Evolutionary conservation across 129 eudicot species (phyloP).

Genomic region (Ambrosia trifida): DNA sequence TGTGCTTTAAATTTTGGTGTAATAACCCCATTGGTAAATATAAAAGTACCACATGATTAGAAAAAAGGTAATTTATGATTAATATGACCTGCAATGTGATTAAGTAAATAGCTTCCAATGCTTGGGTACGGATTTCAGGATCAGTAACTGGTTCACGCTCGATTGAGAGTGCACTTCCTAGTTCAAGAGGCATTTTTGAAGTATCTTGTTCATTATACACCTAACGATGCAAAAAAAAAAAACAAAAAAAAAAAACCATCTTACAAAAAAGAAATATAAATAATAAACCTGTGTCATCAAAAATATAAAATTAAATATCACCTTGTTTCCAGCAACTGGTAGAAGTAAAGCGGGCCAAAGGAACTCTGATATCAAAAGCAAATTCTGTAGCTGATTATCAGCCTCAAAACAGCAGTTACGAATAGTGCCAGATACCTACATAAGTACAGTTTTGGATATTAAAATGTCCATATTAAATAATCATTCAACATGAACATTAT

Average conservation of each 20-base stretch:
- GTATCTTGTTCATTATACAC: constrained; percentile 79
- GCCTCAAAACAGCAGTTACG: constrained; percentile 99
- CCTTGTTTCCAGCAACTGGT: constrained; percentile 98
- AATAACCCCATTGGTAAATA: not conserved
- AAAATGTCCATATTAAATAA: constrained; percentile 7
- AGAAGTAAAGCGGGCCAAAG: constrained; percentile 97
- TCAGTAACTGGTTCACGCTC: constrained; percentile 84
- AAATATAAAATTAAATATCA: constrained; percentile 22
- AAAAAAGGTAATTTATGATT: constrained; percentile 3
- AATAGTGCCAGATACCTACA: constrained; percentile 86
- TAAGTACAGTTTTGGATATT: not conserved
- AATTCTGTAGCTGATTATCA: constrained; percentile 77
- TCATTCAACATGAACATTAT: not conserved
- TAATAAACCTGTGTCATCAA: not conserved
- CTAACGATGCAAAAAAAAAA: constrained; percentile 50
- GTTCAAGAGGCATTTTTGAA: constrained; percentile 92
- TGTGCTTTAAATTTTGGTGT: not conserved
- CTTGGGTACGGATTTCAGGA: constrained; percentile 81
- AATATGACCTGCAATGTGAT: constrained; percentile 65
- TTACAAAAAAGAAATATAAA: not conserved
- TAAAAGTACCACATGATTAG: not conserved
- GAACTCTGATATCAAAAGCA: constrained; percentile 85
- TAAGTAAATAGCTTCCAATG: constrained; percentile 87
- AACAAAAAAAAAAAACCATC: not conserved
- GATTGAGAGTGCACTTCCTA: constrained; percentile 86